Evolutionary conservation across 2,329 filamentous ascomycete species (phyloP).

Genomic region (Hymenoscyphus fraxineus): DNA sequence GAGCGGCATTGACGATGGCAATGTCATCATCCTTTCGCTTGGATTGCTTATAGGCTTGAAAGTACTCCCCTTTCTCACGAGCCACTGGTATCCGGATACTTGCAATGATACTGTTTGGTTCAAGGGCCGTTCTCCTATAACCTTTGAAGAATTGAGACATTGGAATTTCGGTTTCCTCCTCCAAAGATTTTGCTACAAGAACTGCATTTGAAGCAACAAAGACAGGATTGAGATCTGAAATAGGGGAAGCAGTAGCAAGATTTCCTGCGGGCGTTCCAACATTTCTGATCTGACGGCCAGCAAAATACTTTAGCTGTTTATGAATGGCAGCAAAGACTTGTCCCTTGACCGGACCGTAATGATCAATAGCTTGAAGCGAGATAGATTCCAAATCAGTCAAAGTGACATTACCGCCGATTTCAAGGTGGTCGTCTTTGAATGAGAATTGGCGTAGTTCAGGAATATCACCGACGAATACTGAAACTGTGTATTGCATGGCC

Average conservation of each 20-base stretch:
- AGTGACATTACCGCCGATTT: conserved; percentile 88
- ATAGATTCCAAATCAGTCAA: conserved; percentile 88
- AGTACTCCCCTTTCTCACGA: conserved; percentile 71
- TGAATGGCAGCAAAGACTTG: conserved; percentile 89
- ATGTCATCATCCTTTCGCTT: conserved; percentile 99
- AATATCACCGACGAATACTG: conserved; percentile 91
- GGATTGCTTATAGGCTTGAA: conserved; percentile 90
- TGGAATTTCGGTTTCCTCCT: conserved; percentile 75
- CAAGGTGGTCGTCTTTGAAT: conserved; percentile 76
- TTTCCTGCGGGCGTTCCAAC: conserved; percentile 97
- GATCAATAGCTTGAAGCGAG: conserved; percentile 71
- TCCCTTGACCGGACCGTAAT: conserved; percentile 60
- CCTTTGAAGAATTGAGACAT: conserved; percentile 92
- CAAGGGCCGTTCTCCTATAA: conserved; percentile 79
- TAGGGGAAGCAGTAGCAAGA: conserved; percentile 88
- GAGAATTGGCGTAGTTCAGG: conserved; percentile 78
- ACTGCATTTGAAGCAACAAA: conserved; percentile 83
- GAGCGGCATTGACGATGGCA: conserved; percentile 87
- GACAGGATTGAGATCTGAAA: conserved; percentile 93
- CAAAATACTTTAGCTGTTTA: conserved; percentile 93
- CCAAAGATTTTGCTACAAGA: conserved; percentile 73
- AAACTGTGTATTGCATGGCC: conserved; percentile 81
- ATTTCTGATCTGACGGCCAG: conserved; percentile 91
- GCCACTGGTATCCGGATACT: conserved; percentile 81
- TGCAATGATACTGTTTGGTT: conserved; percentile 77